Evolutionary conservation across 2,329 filamentous ascomycete species (phyloP).

Genomic region (Pyrenophora tritici-repentis): DNA sequence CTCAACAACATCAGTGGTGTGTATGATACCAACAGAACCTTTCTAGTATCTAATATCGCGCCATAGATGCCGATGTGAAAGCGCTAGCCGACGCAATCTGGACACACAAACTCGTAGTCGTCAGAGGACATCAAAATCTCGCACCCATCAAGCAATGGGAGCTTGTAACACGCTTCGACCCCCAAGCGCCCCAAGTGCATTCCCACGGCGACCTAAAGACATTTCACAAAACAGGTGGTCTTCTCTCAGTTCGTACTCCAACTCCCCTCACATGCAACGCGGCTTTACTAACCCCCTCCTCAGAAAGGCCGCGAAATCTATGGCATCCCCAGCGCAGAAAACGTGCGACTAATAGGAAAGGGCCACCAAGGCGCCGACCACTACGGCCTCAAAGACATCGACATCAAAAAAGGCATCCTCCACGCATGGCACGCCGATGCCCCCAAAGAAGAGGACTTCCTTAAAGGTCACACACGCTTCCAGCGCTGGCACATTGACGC

Average conservation of each 20-base stretch:
- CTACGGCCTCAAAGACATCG: constrained; percentile 51
- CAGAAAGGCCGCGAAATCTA: constrained; percentile 2
- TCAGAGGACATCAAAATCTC: constrained; percentile 52
- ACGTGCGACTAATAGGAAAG: constrained; percentile 54
- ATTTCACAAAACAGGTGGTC: constrained; percentile 49
- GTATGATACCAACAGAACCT: not conserved
- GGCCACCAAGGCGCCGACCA: constrained; percentile 53
- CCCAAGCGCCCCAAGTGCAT: constrained; percentile 49
- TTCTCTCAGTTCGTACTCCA: constrained; percentile 50
- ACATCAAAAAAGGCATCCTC: constrained; percentile 31
- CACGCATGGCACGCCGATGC: constrained; percentile 49
- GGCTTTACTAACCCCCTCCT: fast-evolving
- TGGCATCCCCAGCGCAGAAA: constrained; percentile 50
- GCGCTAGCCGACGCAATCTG: constrained; percentile 49
- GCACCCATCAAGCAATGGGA: constrained; percentile 54
- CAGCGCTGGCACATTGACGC: constrained; percentile 58
- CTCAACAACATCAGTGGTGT: constrained; percentile 42
- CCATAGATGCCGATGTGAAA: not conserved
- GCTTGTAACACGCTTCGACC: constrained; percentile 51
- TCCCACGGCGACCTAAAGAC: constrained; percentile 51
- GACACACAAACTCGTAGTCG: constrained; percentile 52
- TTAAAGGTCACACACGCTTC: constrained; percentile 52
- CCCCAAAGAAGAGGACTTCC: constrained; percentile 55
- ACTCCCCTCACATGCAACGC: too few relatives aligned
- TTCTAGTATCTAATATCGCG: too few relatives aligned